A percentile compares a stretch with the other conserved stretches of the same genome.
Evolutionary conservation across 2,329 filamentous ascomycete species (phyloP).

Genomic region (Colletotrichum zoysiae): DNA sequence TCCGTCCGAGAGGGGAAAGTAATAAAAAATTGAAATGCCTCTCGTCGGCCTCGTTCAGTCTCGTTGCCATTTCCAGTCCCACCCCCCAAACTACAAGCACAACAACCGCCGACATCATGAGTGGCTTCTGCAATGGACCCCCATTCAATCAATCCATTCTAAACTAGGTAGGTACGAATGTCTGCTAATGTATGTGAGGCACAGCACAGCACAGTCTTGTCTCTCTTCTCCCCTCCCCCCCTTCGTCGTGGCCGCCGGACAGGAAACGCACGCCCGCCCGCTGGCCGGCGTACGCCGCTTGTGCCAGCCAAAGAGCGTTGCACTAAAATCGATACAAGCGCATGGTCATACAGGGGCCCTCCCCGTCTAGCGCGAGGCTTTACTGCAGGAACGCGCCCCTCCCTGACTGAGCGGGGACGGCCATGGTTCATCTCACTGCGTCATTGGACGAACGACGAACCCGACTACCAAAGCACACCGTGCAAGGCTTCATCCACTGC

Average conservation of each 20-base stretch:
- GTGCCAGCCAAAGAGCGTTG: conserved; percentile 35
- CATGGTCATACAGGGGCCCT: conserved; percentile 31
- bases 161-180: too few species aligned
- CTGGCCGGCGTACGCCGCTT: conserved; percentile 31
- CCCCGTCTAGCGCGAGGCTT: conserved; percentile 37
- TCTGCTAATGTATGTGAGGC: too few species aligned
- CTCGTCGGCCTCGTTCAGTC: neutral
- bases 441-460: conserved; percentile 19
- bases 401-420: conserved; percentile 8
- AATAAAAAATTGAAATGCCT: neutral
- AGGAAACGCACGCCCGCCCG: conserved; percentile 34
- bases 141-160: neutral
- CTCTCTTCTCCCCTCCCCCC: neutral
- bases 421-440: conserved; percentile 28
- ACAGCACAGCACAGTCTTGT: too few species aligned
- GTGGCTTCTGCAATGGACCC: neutral
- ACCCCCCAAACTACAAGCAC: neutral
- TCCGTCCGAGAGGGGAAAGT: neutral
- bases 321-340: conserved; percentile 37
- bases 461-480: conserved; percentile 16
- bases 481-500: conserved; percentile 2
- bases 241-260: conserved; percentile 4
- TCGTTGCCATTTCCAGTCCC: too few species aligned
- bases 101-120: neutral
- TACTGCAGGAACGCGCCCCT: conserved; percentile 43